Evolutionary conservation across 2,329 filamentous ascomycete species (phyloP).

Genomic region (Thermomyces lanuginosus): DNA sequence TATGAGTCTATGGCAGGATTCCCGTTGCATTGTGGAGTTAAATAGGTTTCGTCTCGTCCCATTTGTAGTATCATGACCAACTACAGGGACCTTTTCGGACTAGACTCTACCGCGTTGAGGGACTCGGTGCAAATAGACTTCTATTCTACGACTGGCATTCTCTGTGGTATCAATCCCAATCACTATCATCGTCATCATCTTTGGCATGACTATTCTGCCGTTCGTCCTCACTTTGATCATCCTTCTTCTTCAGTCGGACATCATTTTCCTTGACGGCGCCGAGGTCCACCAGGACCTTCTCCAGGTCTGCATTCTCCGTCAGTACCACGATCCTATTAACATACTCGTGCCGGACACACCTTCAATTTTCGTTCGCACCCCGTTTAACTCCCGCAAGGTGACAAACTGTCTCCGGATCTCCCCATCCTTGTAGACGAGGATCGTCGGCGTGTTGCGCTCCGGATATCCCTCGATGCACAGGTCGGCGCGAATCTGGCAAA

Average conservation of each 20-base stretch:
- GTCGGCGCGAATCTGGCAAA: constrained; percentile 83
- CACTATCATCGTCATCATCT: constrained; percentile 20
- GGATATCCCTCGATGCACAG: constrained; percentile 96
- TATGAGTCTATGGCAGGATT: too few relatives aligned
- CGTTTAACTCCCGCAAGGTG: constrained; percentile 66
- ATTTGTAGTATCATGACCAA: too few relatives aligned
- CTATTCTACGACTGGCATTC: too few relatives aligned
- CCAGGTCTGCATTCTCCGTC: constrained; percentile 40
- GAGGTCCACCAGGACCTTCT: constrained; percentile 64
- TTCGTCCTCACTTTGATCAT: constrained; percentile 33
- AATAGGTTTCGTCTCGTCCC: too few relatives aligned
- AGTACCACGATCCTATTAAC: constrained; percentile 1
- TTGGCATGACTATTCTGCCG: constrained; percentile 38
- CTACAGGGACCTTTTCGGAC: too few relatives aligned
- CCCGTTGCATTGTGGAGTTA: too few relatives aligned
- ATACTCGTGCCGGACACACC: constrained; percentile 15
- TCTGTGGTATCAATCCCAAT: constrained; percentile 7
- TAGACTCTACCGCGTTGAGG: too few relatives aligned
- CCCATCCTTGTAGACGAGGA: constrained; percentile 79
- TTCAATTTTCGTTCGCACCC: constrained; percentile 50
- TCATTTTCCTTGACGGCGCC: constrained; percentile 68
- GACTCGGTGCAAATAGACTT: too few relatives aligned
- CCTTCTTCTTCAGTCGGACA: constrained; percentile 31
- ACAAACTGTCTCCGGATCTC: constrained; percentile 86
- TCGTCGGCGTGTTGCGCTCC: constrained; percentile 84